A percentile compares a stretch with the other conserved stretches of the same genome.
phyloP scores from a whole-genome alignment of 331 rosid species.

The Telfairia occidentalis region DNA sequence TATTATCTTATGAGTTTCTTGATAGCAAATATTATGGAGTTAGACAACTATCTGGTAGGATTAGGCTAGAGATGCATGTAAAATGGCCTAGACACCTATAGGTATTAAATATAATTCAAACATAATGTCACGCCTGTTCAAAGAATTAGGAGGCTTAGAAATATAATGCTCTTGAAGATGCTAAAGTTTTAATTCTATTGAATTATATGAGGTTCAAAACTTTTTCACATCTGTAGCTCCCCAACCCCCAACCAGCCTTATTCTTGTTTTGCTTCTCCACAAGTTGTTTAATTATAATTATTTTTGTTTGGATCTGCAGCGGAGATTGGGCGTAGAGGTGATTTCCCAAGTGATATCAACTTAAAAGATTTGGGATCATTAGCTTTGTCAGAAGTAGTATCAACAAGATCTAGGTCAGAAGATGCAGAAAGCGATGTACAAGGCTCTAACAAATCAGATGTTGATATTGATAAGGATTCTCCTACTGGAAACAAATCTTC shows the following conservation, averaged over 20 bases:
- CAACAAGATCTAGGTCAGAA: conserved; percentile 19
- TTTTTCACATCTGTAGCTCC: not conserved
- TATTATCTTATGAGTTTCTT: not conserved
- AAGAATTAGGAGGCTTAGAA: not conserved
- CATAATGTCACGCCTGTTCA: not conserved
- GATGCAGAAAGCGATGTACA: conserved; percentile 33
- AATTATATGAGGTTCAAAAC: not conserved
- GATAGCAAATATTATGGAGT: not conserved
- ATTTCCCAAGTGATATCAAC: conserved; percentile 22
- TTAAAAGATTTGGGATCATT: conserved; percentile 25
- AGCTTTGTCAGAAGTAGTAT: conserved; percentile 24
- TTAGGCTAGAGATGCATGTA: not conserved
- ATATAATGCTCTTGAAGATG: not conserved
- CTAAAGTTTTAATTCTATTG: not conserved
- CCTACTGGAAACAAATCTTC: conserved; percentile 29
- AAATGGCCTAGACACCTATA: not conserved
- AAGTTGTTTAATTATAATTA: conserved; percentile 5
- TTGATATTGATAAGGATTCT: conserved; percentile 22
- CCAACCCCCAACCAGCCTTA: not conserved
- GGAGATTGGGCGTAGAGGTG: conserved; percentile 22
- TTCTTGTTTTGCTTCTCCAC: conserved; percentile 4
- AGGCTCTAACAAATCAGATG: conserved; percentile 34
- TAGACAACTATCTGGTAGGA: not conserved
- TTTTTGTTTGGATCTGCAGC: conserved; percentile 35
- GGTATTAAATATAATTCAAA: not conserved